Evolutionary conservation across 2,329 filamentous ascomycete species (phyloP), one percentile per base, ranked within the genome.

Genomic region (Nemania sp.): DNA sequence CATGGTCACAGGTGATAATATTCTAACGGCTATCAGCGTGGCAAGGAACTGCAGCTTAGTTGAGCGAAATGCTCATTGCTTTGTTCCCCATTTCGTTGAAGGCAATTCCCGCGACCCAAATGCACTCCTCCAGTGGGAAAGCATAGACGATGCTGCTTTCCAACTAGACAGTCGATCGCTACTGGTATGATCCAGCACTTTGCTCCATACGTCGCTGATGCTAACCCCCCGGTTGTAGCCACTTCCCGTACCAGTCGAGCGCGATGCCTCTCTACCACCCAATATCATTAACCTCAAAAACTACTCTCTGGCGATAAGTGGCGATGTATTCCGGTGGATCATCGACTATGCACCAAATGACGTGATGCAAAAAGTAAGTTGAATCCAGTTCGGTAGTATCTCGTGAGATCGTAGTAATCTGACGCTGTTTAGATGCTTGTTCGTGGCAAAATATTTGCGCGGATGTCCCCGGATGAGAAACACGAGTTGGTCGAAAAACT

Each of bases 391-490:
- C 17, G 11, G 17, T 28, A 14, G n/a, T 2, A 8, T 9, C n/a
- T 24, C 19, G 6, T 14, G 11, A 9, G 15, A 14, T 11, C 12
- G 15, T 22, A 41, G 40, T n/a, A 42, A 31, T 33, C 53, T 65
- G 48, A 64, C 20, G n/a, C n/a, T 1, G 20, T 28, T 11, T 70
- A 94, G 79, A 93, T 97, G 86, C 89, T 99, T 49, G 87, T 96
- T 30, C 83, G 83, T 49, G 92, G 93, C 22, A 93, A 94, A 71
- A 91, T 99, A 1, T 99, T 96, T 72, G 95, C 94, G 3, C 88
- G 94, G 63, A 99, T 99, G 94, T 97, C 93, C 1, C 95, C 94
- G 0, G 95, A 99, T 68, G 94, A 99, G 72, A 99, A 99, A 71
- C 92, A 97, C 68, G 95, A 99, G 71, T 78, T 99, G 2, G 91